Percentiles rank a stretch among this genome's conserved stretches.
phyloP scores from a whole-genome alignment of 2,329 filamentous ascomycete genomes.

The Chaetomiaceae sp. region DNA sequence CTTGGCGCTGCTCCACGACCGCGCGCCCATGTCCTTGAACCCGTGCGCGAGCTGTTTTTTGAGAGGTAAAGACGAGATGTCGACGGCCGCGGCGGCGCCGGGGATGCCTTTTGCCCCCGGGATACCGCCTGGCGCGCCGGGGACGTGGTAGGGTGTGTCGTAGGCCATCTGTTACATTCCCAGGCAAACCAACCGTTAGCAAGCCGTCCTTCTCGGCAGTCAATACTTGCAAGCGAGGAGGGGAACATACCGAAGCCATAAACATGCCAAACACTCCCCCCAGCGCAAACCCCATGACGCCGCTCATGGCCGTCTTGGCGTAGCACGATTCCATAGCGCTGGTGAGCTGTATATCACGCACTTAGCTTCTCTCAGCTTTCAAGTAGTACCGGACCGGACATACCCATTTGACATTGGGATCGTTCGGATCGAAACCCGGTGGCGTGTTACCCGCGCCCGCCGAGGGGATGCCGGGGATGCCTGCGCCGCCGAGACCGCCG shows the following conservation, averaged over 20 bases:
- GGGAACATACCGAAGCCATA: constrained; percentile 78
- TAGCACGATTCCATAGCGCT: constrained; percentile 86
- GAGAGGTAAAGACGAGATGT: constrained; percentile 64
- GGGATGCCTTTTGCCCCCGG: constrained; percentile 29
- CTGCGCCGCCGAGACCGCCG: constrained; percentile 11
- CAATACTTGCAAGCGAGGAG: background rate
- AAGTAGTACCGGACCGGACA: constrained; percentile 5
- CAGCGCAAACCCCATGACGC: constrained; percentile 89
- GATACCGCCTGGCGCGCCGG: constrained; percentile 20
- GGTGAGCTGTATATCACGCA: too few species aligned
- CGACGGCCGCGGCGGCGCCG: constrained; percentile 34
- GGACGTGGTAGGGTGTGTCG: constrained; percentile 75
- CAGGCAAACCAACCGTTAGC: background rate
- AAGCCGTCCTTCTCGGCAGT: background rate
- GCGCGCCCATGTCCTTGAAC: constrained; percentile 90
- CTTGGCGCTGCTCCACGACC: constrained; percentile 78
- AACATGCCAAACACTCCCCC: constrained; percentile 94
- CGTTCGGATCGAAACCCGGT: constrained; percentile 38
- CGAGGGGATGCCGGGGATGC: constrained; percentile 4
- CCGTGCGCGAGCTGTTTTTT: constrained; percentile 78
- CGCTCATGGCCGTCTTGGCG: constrained; percentile 82
- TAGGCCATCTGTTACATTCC: constrained; percentile 75
- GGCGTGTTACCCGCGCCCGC: constrained; percentile 27
- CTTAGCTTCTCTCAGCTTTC: constrained; percentile 15
- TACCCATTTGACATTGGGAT: constrained; percentile 47